These are phyloP conservation scores for Pythium graminicola DNA, from an alignment of 352 stramenopile genomes.

Conservation along the genomic window DNA sequence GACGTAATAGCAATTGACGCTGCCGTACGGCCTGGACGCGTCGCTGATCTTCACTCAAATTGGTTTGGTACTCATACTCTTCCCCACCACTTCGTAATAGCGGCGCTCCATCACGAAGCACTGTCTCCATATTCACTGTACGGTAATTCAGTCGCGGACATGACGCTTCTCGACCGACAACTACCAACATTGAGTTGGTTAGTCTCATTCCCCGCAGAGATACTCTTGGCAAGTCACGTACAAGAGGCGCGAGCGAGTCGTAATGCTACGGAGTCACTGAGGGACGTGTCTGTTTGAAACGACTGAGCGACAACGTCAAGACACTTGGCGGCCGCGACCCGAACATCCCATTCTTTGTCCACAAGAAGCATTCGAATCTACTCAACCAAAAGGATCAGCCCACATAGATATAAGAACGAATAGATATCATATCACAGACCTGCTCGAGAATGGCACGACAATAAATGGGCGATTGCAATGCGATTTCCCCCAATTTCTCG, in stretches of 20 bases:
- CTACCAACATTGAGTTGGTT: constrained; percentile 20
- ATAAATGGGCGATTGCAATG: constrained; percentile 33
- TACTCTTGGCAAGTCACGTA: too few relatives aligned
- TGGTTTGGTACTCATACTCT: constrained; percentile 67
- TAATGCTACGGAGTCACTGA: constrained; percentile 23
- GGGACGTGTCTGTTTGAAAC: constrained; percentile 22
- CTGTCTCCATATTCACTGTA: constrained; percentile 45
- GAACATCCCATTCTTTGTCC: constrained; percentile 59
- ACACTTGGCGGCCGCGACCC: constrained; percentile 61
- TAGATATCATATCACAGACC: constrained; percentile 10
- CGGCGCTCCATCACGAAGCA: constrained; percentile 57
- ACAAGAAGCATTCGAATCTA: constrained; percentile 50
- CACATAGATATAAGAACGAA: neutral
- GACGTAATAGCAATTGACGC: constrained; percentile 55
- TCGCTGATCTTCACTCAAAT: constrained; percentile 51
- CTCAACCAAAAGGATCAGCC: neutral
- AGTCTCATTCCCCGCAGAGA: too few relatives aligned
- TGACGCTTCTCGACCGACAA: constrained; percentile 36
- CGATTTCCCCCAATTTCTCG: constrained; percentile 62
- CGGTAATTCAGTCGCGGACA: constrained; percentile 40
- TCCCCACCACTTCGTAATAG: constrained; percentile 71
- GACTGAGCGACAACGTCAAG: constrained; percentile 46
- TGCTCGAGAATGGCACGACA: constrained; percentile 51
- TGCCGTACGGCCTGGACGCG: constrained; percentile 47
- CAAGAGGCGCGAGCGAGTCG: constrained; percentile 40